phyloP scores from a whole-genome alignment of 139 green algal species.

The Closterium sp. region DNA sequence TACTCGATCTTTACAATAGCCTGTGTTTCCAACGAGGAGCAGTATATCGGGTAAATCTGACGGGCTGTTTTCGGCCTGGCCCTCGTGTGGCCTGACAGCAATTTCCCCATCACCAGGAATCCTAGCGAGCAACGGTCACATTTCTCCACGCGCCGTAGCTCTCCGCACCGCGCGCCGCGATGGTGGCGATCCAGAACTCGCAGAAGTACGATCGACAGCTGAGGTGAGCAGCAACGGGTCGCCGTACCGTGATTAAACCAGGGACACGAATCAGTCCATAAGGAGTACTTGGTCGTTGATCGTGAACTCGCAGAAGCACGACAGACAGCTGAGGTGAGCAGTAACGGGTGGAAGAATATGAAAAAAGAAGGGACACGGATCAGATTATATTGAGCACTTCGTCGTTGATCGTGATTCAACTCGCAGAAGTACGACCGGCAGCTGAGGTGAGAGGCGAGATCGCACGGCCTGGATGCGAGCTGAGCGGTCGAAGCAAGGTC shows the following conservation, averaged over 20 bases:
- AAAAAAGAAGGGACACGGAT: too few species aligned
- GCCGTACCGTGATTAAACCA: too few species aligned
- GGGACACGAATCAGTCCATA: too few species aligned
- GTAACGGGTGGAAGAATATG: too few species aligned
- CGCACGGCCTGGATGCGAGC: background rate
- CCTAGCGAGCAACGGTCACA: background rate
- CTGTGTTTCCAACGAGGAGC: background rate
- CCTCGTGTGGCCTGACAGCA: background rate
- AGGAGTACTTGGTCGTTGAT: too few species aligned
- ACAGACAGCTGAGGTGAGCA: background rate
- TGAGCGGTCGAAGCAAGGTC: background rate
- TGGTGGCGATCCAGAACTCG: background rate
- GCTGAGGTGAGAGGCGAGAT: background rate
- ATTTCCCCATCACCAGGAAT: background rate
- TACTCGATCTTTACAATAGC: too few species aligned
- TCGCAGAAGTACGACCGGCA: too few species aligned
- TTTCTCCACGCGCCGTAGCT: background rate
- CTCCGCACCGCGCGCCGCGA: background rate
- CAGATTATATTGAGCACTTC: too few species aligned
- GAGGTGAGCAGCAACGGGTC: background rate
- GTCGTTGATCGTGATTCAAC: too few species aligned
- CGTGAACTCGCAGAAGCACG: too few species aligned
- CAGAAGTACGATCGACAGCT: background rate
- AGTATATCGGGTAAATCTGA: background rate
- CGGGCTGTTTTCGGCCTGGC: too few species aligned